phyloP scores from a whole-genome alignment of 1,284 basidiomycete species.

The Tylopilus sp. region DNA sequence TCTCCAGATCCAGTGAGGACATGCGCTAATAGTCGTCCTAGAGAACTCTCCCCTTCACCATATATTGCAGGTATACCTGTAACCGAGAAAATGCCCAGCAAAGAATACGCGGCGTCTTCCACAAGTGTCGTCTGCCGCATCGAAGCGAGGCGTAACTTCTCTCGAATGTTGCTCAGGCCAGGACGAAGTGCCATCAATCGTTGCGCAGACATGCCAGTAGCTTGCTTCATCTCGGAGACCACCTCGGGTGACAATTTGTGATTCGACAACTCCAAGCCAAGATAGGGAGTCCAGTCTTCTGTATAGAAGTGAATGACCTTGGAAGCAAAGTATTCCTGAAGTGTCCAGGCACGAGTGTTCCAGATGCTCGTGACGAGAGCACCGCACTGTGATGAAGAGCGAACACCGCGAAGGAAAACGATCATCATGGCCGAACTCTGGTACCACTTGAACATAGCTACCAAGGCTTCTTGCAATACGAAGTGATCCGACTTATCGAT shows the following conservation, averaged over 20 bases:
- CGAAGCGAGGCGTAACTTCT: too few species aligned
- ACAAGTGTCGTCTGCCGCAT: background rate
- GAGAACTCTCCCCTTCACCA: background rate
- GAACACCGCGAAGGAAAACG: background rate
- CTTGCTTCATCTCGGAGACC: background rate
- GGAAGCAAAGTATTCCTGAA: background rate
- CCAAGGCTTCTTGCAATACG: background rate
- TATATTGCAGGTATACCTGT: background rate
- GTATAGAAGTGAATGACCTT: background rate
- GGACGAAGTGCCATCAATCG: background rate
- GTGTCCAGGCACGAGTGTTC: background rate
- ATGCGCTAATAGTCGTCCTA: background rate
- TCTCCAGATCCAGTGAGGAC: background rate
- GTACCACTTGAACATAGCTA: constrained; percentile 4
- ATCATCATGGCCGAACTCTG: background rate
- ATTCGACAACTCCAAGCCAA: background rate
- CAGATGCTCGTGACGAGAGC: background rate
- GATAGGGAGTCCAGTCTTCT: background rate
- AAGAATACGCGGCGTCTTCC: background rate
- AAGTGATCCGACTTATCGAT: background rate
- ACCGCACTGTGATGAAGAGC: background rate
- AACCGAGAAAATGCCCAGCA: too few species aligned
- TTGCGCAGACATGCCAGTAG: background rate
- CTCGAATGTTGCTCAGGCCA: too few species aligned
- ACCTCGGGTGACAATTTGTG: background rate